Evolutionary conservation across 2,329 filamentous ascomycete species (phyloP).

Genomic region (Aspergillus spinulosporus): DNA sequence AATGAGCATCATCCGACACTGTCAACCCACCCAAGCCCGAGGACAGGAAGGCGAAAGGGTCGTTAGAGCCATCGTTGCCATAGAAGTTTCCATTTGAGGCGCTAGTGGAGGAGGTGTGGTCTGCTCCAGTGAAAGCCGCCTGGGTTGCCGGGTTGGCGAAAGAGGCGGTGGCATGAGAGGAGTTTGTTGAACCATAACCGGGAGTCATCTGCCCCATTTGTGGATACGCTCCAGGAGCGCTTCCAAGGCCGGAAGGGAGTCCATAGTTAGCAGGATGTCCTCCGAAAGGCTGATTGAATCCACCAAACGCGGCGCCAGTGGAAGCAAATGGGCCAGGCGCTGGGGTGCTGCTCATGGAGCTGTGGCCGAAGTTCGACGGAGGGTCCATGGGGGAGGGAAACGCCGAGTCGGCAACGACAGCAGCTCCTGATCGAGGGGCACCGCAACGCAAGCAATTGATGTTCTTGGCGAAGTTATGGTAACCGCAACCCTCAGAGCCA

Average conservation of each 20-base stretch:
- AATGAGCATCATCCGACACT: constrained; percentile 50
- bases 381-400: constrained; percentile 90
- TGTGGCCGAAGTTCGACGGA: constrained; percentile 75
- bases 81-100: constrained; percentile 75
- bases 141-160: constrained; percentile 94
- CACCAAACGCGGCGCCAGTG: constrained; percentile 66
- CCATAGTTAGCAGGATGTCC: constrained; percentile 81
- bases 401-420: constrained; percentile 89
- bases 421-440: constrained; percentile 88
- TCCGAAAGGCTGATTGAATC: constrained; percentile 75
- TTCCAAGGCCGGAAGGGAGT: constrained; percentile 80
- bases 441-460: constrained; percentile 96
- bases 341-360: constrained; percentile 78
- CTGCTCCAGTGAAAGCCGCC: constrained; percentile 87
- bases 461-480: constrained; percentile 99
- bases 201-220: constrained; percentile 68
- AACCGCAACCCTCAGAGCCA: constrained; percentile 92
- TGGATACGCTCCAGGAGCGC: constrained; percentile 75
- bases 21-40: constrained; percentile 60
- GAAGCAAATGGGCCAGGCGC: constrained; percentile 75
- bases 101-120: constrained; percentile 75
- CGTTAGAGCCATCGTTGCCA: constrained; percentile 53
- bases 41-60: constrained; percentile 66
- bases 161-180: constrained; percentile 77
- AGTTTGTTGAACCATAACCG: constrained; percentile 73